These are phyloP conservation scores for Tulasnella sp. DNA, from an alignment of 768 basidiomycete genomes.

Conservation along the genomic window DNA sequence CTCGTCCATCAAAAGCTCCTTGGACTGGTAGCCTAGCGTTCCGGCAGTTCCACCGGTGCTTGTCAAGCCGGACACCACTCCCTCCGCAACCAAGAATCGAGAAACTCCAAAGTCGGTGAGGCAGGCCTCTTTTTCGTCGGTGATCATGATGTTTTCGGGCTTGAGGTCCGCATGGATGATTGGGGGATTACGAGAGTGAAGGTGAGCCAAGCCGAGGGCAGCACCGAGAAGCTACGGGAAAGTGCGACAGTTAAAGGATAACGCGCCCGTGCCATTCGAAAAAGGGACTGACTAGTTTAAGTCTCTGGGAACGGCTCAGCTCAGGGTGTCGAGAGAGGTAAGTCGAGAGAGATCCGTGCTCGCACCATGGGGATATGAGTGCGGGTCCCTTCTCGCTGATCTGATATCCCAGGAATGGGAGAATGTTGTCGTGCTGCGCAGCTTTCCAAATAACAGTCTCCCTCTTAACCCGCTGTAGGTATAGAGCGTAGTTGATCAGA, in stretches of 20 bases:
- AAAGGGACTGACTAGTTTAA: neutral
- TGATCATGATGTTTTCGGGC: neutral
- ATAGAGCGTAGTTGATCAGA: neutral
- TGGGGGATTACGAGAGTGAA: neutral
- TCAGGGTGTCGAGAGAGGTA: neutral
- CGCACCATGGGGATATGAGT: neutral
- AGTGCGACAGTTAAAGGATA: neutral
- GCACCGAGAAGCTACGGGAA: neutral
- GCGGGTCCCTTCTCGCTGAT: neutral
- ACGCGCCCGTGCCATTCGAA: too few relatives aligned
- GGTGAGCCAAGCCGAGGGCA: neutral
- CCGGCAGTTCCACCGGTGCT: neutral
- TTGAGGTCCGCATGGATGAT: conserved; percentile 1
- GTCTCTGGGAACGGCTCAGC: neutral
- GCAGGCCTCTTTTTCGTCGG: neutral
- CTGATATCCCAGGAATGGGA: neutral
- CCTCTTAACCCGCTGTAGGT: neutral
- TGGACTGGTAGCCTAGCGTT: neutral
- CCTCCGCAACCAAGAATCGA: neutral
- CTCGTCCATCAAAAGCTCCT: neutral
- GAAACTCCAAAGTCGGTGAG: neutral
- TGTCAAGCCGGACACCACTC: neutral
- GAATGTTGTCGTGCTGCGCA: neutral
- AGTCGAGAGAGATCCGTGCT: neutral
- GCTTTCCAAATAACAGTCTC: too few relatives aligned